These are phyloP conservation scores for Globisporangium megalacanthum DNA, from an alignment of 352 stramenopile genomes.

Conservation along the genomic window DNA sequence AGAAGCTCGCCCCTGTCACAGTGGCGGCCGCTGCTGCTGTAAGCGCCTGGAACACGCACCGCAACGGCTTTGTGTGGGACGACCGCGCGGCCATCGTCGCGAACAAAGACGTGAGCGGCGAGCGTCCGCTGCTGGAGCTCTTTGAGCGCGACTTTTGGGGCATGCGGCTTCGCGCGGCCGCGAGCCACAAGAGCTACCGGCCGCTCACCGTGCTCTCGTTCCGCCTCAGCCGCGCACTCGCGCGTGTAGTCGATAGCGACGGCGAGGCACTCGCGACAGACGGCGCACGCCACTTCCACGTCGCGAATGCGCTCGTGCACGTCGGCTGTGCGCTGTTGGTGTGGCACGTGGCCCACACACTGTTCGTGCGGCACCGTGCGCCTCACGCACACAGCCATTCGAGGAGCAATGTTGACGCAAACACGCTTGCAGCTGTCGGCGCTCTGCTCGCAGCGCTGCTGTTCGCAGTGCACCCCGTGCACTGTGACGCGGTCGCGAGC, in stretches of 20 bases:
- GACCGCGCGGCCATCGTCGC: slow-evolving; percentile 62
- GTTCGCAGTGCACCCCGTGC: slow-evolving; percentile 89
- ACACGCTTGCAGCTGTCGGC: slow-evolving; percentile 5
- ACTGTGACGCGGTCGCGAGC: slow-evolving; percentile 88
- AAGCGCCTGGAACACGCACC: slow-evolving; percentile 42
- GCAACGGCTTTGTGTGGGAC: slow-evolving; percentile 81
- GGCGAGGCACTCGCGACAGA: neutral
- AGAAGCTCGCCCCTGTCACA: too few species aligned
- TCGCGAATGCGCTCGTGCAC: slow-evolving; percentile 68
- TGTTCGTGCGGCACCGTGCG: slow-evolving; percentile 18
- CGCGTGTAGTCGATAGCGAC: slow-evolving; percentile 19
- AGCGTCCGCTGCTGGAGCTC: slow-evolving; percentile 24
- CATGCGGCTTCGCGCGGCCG: slow-evolving; percentile 31
- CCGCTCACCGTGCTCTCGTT: slow-evolving; percentile 74
- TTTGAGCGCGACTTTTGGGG: slow-evolving; percentile 85
- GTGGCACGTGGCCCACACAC: slow-evolving; percentile 30
- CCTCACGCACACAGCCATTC: neutral
- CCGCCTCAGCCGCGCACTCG: slow-evolving; percentile 32
- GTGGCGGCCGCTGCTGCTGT: slow-evolving; percentile 26
- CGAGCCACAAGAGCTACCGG: slow-evolving; percentile 83
- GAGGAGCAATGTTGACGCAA: neutral
- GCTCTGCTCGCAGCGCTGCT: slow-evolving; percentile 54
- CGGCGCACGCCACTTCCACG: slow-evolving; percentile 39
- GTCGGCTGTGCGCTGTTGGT: slow-evolving; percentile 49
- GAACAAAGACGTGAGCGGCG: slow-evolving; percentile 43